Base-by-base conservation (phyloP, 2,329 filamentous ascomycete genomes). In the Clonostachys chloroleuca region DNA sequence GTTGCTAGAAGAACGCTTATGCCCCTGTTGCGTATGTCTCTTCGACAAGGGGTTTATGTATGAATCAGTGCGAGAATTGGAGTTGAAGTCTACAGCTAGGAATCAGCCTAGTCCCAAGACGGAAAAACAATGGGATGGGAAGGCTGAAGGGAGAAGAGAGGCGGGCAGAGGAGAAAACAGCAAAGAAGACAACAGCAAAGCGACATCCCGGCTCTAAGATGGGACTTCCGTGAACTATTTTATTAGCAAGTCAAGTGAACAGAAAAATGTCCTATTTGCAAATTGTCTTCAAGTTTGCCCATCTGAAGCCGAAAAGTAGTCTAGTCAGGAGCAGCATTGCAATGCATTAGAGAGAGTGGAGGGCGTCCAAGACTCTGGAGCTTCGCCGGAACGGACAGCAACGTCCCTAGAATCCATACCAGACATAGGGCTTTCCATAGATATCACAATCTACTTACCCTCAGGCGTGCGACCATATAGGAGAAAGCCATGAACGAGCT, bases 141-240 rank as follows among this genome's bases (percentile, higher is more conserved):
- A 13, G 42, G 35, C 12, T 45, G 20, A 34, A 14, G 18, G 13
- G n/a, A 41, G 37, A 37, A 42, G 40, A 42, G 24, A 42, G 42
- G 16, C 34, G 12, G 24, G 36, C 55, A 56, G 40, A 42, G 40
- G 24, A 42, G 40, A 40, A 42, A 18, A 18, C 18, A 18, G 18
- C 18, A 18, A 18, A 18, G 40, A 42, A 42, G 41, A 42, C 8
- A 18, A 42, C 20, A 42, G 18, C 41, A 12, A 30, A 42, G n/a
- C 18, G 41, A 18, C 8, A 42, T 42, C 18, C 30, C 20, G 41
- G n/a, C 41, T 30, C 41, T 14, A 2, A 42, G 30, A 18, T 9
- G 18, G 41, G 10, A 42, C 41, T 24, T 24, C 18, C 41, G 4
- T 14, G 41, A 42, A 30, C 41, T 12, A 30, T n/a, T 42, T 42